Conservation (phyloP, 2,329 filamentous ascomycete genomes). For the Colletotrichum sp. region DNA sequence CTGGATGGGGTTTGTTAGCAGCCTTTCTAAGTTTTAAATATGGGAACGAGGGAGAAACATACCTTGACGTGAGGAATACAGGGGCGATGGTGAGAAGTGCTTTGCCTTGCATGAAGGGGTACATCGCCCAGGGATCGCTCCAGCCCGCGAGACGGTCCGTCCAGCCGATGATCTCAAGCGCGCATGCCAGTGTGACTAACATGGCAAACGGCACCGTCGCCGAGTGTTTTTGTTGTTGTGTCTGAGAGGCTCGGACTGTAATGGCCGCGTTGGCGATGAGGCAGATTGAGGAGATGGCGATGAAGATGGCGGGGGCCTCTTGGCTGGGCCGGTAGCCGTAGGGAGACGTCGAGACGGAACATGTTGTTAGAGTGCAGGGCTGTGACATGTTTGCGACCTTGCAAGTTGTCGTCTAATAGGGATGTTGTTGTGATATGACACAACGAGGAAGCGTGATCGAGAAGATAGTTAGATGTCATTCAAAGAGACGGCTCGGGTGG, state of each 20-base stretch:
- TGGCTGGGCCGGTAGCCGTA: conserved; percentile 29
- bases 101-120: conserved; percentile 25
- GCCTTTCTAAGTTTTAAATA: not conserved
- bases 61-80: conserved; percentile 30
- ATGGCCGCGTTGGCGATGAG: conserved; percentile 23
- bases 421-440: not conserved
- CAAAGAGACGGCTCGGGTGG: not conserved
- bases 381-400: not conserved
- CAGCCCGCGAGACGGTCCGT: conserved; percentile 25
- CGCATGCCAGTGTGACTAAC: conserved; percentile 25
- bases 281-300: conserved; percentile 23
- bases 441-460: not conserved
- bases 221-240: not conserved
- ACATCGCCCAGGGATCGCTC: conserved; percentile 27
- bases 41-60: not conserved
- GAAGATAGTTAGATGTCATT: not conserved
- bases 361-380: conserved; percentile 23
- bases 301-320: conserved; percentile 20
- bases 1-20: conserved; percentile 13
- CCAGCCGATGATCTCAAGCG: conserved; percentile 29
- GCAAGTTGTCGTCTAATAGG: not conserved
- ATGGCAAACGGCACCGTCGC: conserved; percentile 20
- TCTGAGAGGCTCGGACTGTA: conserved; percentile 2
- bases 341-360: conserved; percentile 23
- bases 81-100: conserved; percentile 31